phyloP scores from a whole-genome alignment of 2,329 filamentous ascomycete genomes.

The Aspergillus sp. region DNA sequence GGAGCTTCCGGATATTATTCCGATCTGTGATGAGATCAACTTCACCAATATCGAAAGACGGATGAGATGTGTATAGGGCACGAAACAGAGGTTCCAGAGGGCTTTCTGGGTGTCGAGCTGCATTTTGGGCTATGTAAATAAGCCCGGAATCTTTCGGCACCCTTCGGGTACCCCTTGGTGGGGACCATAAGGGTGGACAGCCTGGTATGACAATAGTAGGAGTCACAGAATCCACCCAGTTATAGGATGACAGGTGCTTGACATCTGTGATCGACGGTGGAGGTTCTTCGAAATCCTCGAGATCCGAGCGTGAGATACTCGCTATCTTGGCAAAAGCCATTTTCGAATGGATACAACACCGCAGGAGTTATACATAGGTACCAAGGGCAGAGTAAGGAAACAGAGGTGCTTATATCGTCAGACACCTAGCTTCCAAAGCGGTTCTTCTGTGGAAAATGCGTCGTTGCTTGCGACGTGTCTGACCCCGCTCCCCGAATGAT shows the following conservation, averaged over 20 bases:
- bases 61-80: slow-evolving; percentile 38
- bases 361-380: not conserved
- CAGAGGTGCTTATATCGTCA: not conserved
- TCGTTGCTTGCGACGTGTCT: not conserved
- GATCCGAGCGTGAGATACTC: not conserved
- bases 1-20: slow-evolving; percentile 51
- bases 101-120: slow-evolving; percentile 42
- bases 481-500: not conserved
- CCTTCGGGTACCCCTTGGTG: slow-evolving; percentile 19
- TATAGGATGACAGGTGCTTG: slow-evolving; percentile 50
- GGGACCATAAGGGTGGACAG: slow-evolving; percentile 31
- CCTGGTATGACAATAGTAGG: slow-evolving; percentile 51
- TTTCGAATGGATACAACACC: not conserved
- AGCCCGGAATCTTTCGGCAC: slow-evolving; percentile 35
- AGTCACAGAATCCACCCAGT: slow-evolving; percentile 44
- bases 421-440: not conserved
- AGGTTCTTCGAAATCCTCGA: not conserved
- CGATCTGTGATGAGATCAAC: slow-evolving; percentile 48
- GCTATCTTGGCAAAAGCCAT: not conserved
- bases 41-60: slow-evolving; percentile 34
- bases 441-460: not conserved
- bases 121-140: slow-evolving; percentile 48
- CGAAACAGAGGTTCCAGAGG: slow-evolving; percentile 51
- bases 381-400: not conserved
- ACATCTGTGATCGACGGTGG: slow-evolving; percentile 21